These are phyloP conservation scores for Agrostemma githago DNA, from an alignment of 148 eudicot genomes.

Conservation along the genomic window DNA sequence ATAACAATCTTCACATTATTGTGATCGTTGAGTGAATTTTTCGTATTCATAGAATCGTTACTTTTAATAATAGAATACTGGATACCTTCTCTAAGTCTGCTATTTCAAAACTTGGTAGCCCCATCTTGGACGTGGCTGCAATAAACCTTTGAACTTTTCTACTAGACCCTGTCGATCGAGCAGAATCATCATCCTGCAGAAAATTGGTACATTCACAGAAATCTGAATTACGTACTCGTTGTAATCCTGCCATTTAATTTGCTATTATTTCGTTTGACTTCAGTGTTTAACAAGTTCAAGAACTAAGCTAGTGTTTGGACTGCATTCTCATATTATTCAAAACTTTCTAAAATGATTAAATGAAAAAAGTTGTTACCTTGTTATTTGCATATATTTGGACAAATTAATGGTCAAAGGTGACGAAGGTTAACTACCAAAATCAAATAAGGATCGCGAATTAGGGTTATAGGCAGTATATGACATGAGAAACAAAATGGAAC, in stretches of 20 bases:
- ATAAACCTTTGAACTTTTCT: conserved; percentile 61
- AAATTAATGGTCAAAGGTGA: not conserved
- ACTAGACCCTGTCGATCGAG: conserved; percentile 35
- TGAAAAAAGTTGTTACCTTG: not conserved
- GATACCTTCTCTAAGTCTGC: conserved; percentile 80
- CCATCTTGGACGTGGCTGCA: conserved; percentile 59
- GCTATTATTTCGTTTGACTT: not conserved
- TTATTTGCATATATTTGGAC: not conserved
- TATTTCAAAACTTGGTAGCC: conserved; percentile 61
- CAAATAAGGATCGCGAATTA: not conserved
- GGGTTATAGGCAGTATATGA: not conserved
- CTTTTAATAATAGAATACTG: not conserved
- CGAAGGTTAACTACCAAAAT: not conserved
- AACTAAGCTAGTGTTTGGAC: too few species aligned
- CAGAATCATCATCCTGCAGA: conserved; percentile 40
- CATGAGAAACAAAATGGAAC: conserved; percentile 6
- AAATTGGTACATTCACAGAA: not conserved
- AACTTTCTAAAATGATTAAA: not conserved
- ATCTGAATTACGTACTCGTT: not conserved
- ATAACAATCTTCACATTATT: not conserved
- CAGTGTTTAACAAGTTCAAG: too few species aligned
- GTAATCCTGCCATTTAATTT: not conserved
- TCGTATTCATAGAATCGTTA: not conserved
- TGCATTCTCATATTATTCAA: too few species aligned
- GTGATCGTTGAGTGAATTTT: not conserved